Conservation (phyloP, 148 eudicot genomes). For the Camellia japonica region DNA sequence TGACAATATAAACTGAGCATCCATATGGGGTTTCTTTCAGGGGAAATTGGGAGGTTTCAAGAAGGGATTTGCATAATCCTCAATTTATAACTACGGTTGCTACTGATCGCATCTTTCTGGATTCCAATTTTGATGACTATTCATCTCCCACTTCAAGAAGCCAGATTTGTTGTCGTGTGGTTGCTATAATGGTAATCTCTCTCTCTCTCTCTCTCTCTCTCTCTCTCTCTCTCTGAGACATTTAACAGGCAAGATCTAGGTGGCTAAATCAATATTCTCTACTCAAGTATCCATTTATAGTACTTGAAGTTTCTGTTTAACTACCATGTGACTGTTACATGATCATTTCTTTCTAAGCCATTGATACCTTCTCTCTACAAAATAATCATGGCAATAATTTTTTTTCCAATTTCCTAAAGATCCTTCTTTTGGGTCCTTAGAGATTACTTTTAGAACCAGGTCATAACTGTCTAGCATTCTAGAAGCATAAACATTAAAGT, state of each 20-base stretch:
- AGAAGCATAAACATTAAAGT: not conserved
- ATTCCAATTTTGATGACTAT: constrained; percentile 49
- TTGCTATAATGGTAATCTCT: constrained; percentile 56
- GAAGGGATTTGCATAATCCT: constrained; percentile 36
- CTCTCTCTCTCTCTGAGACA: constrained; percentile 15
- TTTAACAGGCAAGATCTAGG: not conserved
- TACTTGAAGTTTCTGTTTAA: no score
- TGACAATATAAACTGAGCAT: not conserved
- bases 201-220: constrained; percentile 15
- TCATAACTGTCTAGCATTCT: not conserved
- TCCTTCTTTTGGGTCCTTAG: not conserved
- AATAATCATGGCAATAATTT: not conserved
- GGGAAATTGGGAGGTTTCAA: constrained; percentile 65
- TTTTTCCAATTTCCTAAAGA: not conserved
- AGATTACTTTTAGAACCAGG: not conserved
- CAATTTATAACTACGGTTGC: constrained; percentile 35
- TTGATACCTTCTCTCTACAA: not conserved
- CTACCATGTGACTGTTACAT: no score
- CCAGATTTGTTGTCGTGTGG: constrained; percentile 59
- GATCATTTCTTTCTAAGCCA: no score
- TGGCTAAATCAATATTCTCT: not conserved
- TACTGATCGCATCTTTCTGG: constrained; percentile 33
- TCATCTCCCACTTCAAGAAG: constrained; percentile 37
- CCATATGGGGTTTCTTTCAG: constrained; percentile 29
- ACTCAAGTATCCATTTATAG: no score